Evolutionary conservation across 1,284 basidiomycete species (phyloP), one percentile per base, ranked within the genome.

Genomic region (Termitomyces sp.): DNA sequence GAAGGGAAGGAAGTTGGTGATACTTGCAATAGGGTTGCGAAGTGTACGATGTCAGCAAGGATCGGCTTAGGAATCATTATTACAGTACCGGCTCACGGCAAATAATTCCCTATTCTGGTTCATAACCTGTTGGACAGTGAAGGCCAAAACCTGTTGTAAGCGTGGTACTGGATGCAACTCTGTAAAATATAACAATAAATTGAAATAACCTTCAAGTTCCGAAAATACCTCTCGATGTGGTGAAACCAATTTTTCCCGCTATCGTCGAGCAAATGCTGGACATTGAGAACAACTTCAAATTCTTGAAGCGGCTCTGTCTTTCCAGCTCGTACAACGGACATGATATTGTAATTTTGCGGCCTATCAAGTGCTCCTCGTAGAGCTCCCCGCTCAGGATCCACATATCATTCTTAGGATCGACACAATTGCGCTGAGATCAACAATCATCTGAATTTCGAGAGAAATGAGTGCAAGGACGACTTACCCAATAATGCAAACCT

Each of bases 1-100:
- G 50, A 52, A 52, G 3, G 50, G 50, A 3, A 52, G 15, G n/a
- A 52, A 41, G 33, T 52, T 52, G 26, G 26, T 43, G 41, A 52
- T 52, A 40, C 42, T 52, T 15, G 42, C 30, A 1, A 30, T 45
- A 15, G 51, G 34, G 0, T 17, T 1, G 8, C 30, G 8, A 52
- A 26, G 12, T 21, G 26, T 7, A 40, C 36, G 3, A 52, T 10
- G 5, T 52, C 31, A 24, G 31, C 34, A 5, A 40, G 15, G 26
- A 21, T 36, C 42, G 46, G 42, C 17, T 19, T 8, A 19, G 8
- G 38, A 39, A 8, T 39, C 3, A 10, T 10, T 2, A 39, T 39
- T 19, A 39, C 36, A 17, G 17, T 21, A 24, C 5, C 28, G 24
- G 24, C 51, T 52, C 17, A 52, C 51, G 2, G 15, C 41, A 21